phyloP scores from a whole-genome alignment of 2,329 filamentous ascomycete genomes.

The Pseudocercospora vitis region DNA sequence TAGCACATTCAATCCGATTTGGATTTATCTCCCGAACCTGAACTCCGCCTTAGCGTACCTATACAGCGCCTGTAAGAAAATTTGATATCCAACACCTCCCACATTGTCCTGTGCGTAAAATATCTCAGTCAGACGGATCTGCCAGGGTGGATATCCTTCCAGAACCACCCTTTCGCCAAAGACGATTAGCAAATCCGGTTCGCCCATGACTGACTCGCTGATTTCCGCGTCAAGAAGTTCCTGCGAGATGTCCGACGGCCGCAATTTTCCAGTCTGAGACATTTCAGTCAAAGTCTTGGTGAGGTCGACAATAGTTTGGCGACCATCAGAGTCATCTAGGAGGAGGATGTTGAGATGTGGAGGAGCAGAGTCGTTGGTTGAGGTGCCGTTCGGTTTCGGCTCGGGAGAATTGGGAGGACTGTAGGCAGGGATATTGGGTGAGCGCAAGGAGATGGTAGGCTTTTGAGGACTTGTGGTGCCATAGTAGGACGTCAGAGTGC shows the following conservation, averaged over 20 bases:
- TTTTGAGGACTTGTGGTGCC: slow-evolving; percentile 62
- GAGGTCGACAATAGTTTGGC: slow-evolving; percentile 90
- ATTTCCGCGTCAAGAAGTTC: slow-evolving; percentile 90
- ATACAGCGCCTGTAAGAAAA: slow-evolving; percentile 81
- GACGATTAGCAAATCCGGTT: slow-evolving; percentile 85
- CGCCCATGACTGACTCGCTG: slow-evolving; percentile 71
- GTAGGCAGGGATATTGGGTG: slow-evolving; percentile 67
- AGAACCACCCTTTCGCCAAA: slow-evolving; percentile 83
- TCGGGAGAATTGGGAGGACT: slow-evolving; percentile 41
- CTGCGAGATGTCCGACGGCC: slow-evolving; percentile 74
- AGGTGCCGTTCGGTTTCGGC: slow-evolving; percentile 29
- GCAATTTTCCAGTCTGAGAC: slow-evolving; percentile 85
- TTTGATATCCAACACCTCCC: slow-evolving; percentile 80
- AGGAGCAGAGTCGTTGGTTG: slow-evolving; percentile 39
- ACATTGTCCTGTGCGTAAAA: slow-evolving; percentile 57
- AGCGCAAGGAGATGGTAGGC: slow-evolving; percentile 70
- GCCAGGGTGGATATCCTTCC: slow-evolving; percentile 94
- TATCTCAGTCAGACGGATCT: slow-evolving; percentile 90
- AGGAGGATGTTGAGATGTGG: slow-evolving; percentile 67
- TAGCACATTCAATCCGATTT: neutral
- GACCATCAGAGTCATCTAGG: slow-evolving; percentile 82
- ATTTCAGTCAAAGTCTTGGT: slow-evolving; percentile 93
- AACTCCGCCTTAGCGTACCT: slow-evolving; percentile 87
- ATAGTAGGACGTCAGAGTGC: slow-evolving; percentile 85
- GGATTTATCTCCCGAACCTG: slow-evolving; percentile 65